These are phyloP conservation scores for Clausena lansium DNA, from an alignment of 345 rosid species.

Conservation along the genomic window DNA sequence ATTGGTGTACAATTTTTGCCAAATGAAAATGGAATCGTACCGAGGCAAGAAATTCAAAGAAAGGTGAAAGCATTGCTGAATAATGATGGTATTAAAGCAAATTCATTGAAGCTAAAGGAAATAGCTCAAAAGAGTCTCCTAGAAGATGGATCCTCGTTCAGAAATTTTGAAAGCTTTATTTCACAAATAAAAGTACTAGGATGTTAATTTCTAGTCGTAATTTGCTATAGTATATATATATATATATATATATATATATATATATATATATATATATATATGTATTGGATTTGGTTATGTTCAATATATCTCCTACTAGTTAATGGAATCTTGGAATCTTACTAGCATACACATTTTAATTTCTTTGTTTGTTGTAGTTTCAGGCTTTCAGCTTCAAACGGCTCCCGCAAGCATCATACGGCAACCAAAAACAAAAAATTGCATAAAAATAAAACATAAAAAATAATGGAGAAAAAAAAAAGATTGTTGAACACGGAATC, in stretches of 20 bases:
- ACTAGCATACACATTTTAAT: too few relatives aligned
- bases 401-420: too few relatives aligned
- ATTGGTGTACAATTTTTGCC: neutral
- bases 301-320: too few relatives aligned
- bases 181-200: neutral
- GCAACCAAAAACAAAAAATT: neutral
- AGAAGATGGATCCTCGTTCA: slow-evolving; percentile 32
- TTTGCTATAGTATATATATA: too few relatives aligned
- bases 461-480: slow-evolving; percentile 2
- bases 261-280: too few relatives aligned
- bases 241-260: too few relatives aligned
- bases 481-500: slow-evolving; percentile 28
- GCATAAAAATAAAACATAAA: too few relatives aligned
- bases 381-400: too few relatives aligned
- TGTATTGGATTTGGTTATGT: too few relatives aligned
- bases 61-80: slow-evolving; percentile 15
- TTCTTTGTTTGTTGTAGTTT: too few relatives aligned
- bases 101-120: slow-evolving; percentile 26
- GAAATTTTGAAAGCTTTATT: slow-evolving; percentile 26
- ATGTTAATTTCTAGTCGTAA: neutral
- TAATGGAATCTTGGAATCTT: too few relatives aligned
- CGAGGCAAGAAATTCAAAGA: slow-evolving; percentile 24
- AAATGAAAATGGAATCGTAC: slow-evolving; percentile 26
- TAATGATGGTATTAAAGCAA: slow-evolving; percentile 16
- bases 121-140: slow-evolving; percentile 17